Conservation (phyloP, 2,329 filamentous ascomycete species). For the Ceratocystis harringtonii region DNA sequence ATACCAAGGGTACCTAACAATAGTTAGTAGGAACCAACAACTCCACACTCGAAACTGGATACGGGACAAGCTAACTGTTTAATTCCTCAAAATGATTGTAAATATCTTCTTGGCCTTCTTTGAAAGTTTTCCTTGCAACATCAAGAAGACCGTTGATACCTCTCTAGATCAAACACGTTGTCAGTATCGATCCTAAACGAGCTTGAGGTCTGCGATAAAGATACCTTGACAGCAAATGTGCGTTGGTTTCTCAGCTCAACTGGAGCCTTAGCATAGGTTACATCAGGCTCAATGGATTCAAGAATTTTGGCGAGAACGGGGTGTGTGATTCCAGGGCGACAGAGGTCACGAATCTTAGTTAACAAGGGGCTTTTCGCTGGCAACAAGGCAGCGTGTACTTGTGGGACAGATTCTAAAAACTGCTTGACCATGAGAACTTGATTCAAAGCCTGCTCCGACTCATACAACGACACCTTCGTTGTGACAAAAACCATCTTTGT, state of each 20-base stretch:
- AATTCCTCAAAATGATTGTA: slow-evolving; percentile 55
- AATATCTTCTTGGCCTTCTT: slow-evolving; percentile 69
- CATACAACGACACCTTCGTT: slow-evolving; percentile 46
- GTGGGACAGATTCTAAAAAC: slow-evolving; percentile 54
- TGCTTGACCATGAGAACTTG: slow-evolving; percentile 75
- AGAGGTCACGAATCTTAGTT: slow-evolving; percentile 52
- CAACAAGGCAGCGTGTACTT: slow-evolving; percentile 52
- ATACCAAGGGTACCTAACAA: slow-evolving; percentile 42
- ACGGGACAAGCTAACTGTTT: slow-evolving; percentile 32
- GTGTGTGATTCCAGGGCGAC: slow-evolving; percentile 45
- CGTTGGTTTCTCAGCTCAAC: slow-evolving; percentile 81
- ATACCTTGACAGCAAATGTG: slow-evolving; percentile 70
- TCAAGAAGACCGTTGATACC: slow-evolving; percentile 77
- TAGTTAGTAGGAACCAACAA: background rate
- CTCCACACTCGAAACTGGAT: too few species aligned
- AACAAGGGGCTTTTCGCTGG: slow-evolving; percentile 51
- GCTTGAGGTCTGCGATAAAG: background rate
- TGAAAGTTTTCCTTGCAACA: slow-evolving; percentile 76
- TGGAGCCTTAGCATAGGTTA: slow-evolving; percentile 60
- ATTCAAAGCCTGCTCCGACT: slow-evolving; percentile 70
- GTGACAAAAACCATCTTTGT: slow-evolving; percentile 61
- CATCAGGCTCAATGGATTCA: slow-evolving; percentile 63
- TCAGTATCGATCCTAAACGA: background rate
- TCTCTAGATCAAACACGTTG: slow-evolving; percentile 31
- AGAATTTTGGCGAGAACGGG: slow-evolving; percentile 51